Percentiles rank a stretch among this genome's conserved stretches.
phyloP scores from a whole-genome alignment of 2,329 filamentous ascomycete genomes.

The Xylaria multiplex region DNA sequence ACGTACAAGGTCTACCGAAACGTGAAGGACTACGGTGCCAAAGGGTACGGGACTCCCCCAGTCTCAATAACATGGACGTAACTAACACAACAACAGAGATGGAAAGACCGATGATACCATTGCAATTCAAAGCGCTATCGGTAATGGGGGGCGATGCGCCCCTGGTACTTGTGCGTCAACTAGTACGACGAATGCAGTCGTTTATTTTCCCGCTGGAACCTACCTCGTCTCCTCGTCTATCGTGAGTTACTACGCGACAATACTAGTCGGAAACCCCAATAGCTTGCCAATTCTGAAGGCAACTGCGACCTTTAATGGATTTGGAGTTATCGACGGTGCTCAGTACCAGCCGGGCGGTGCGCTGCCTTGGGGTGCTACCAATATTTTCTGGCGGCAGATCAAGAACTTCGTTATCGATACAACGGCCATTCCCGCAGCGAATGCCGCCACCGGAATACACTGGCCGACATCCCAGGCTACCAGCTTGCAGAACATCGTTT shows the following conservation, averaged over 20 bases:
- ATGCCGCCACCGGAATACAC: conserved; percentile 65
- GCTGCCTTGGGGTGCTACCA: conserved; percentile 64
- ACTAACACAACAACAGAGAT: conserved; percentile 30
- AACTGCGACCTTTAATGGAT: conserved; percentile 57
- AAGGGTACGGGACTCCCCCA: conserved; percentile 37
- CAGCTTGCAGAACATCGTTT: conserved; percentile 67
- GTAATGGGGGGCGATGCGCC: conserved; percentile 37
- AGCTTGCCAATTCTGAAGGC: conserved; percentile 65
- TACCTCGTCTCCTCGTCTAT: conserved; percentile 61
- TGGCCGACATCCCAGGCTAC: conserved; percentile 75
- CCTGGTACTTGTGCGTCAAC: conserved; percentile 31
- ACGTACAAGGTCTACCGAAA: conserved; percentile 52
- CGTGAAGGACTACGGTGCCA: conserved; percentile 52
- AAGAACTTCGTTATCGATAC: conserved; percentile 67
- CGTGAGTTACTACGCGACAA: conserved; percentile 81
- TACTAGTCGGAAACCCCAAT: conserved; percentile 63
- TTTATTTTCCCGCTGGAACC: conserved; percentile 39
- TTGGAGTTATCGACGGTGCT: conserved; percentile 61
- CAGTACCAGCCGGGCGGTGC: conserved; percentile 54
- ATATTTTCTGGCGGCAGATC: conserved; percentile 68
- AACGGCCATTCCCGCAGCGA: conserved; percentile 59
- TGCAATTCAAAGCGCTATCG: conserved; percentile 37
- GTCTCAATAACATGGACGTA: background rate
- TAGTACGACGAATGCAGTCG: conserved; percentile 37
- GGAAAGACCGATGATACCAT: conserved; percentile 35